Conservation (phyloP, 2,329 filamentous ascomycete species). For the Sordariomycetes sp. region DNA sequence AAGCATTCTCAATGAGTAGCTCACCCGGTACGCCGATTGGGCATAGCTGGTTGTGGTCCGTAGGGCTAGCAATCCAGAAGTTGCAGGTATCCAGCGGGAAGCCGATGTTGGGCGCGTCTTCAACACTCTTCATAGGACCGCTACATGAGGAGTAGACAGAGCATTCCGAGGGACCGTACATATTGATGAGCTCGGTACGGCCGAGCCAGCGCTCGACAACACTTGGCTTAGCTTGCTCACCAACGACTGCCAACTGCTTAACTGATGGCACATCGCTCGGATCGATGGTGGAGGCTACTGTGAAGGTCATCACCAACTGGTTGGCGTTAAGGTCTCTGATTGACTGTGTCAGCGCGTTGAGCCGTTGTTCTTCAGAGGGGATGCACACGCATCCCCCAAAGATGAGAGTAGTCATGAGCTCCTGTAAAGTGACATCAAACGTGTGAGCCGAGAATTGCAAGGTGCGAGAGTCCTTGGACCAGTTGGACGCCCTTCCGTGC, state of each 20-base stretch:
- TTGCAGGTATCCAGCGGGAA: constrained; percentile 1
- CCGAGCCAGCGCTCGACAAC: constrained; percentile 2
- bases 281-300: constrained; percentile 8
- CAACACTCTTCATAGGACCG: constrained; percentile 1
- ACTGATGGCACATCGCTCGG: constrained; percentile 8
- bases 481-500: constrained; percentile 1
- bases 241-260: constrained; percentile 6
- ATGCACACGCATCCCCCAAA: constrained; percentile 21
- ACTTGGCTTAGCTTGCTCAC: constrained; percentile 6
- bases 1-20: constrained; percentile 11
- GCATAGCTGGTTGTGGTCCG: constrained; percentile 8
- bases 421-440: constrained; percentile 2
- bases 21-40: constrained; percentile 14
- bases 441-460: constrained; percentile 1
- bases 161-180: constrained; percentile 3
- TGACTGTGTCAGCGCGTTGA: neutral
- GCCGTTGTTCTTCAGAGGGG: constrained; percentile 24
- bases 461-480: constrained; percentile 3
- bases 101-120: constrained; percentile 1
- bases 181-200: neutral
- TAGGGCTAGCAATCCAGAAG: constrained; percentile 10
- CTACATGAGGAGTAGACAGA: constrained; percentile 15
- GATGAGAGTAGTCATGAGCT: constrained; percentile 10
- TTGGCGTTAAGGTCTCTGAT: constrained; percentile 2
- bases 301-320: constrained; percentile 8